These are phyloP conservation scores for Globisporangium paroecandrum DNA, from an alignment of 352 stramenopile species.

Conservation along the genomic window DNA sequence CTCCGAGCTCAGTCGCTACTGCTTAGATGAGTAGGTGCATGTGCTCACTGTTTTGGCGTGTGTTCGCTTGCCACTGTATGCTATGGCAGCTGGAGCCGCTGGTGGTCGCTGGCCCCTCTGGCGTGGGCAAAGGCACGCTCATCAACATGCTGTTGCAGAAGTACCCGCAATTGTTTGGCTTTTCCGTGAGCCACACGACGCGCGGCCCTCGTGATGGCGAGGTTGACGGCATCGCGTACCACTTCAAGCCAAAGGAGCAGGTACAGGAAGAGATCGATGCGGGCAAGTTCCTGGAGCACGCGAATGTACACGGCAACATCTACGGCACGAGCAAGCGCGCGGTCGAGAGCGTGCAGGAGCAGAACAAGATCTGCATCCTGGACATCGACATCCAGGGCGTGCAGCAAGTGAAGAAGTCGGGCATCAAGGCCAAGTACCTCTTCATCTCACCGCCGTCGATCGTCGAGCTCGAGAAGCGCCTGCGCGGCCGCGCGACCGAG, in stretches of 20 bases:
- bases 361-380: conserved; percentile 97
- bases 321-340: conserved; percentile 95
- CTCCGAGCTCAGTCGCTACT: not conserved
- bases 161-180: conserved; percentile 89
- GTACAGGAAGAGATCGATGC: conserved; percentile 93
- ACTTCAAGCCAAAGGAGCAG: conserved; percentile 93
- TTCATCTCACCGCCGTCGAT: conserved; percentile 97
- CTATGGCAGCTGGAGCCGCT: conserved; percentile 64
- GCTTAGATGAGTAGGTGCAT: not conserved
- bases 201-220: conserved; percentile 91
- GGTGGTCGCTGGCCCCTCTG: conserved; percentile 89
- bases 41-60: not conserved
- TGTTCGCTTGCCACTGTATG: not conserved
- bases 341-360: conserved; percentile 89
- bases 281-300: conserved; percentile 97
- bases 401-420: conserved; percentile 88
- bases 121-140: conserved; percentile 95
- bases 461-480: conserved; percentile 91
- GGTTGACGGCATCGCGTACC: conserved; percentile 95
- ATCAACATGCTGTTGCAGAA: conserved; percentile 90
- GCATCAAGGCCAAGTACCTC: conserved; percentile 91
- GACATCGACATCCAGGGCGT: conserved; percentile 99
- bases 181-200: conserved; percentile 98
- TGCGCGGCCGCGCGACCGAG: conserved; percentile 94
- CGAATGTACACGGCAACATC: conserved; percentile 96